Percentiles rank a stretch among this genome's conserved stretches.
These are phyloP conservation scores for Polytrichum commune DNA, from an alignment of 225 moss, liverwort and hornwort species.

Conservation along the genomic window DNA sequence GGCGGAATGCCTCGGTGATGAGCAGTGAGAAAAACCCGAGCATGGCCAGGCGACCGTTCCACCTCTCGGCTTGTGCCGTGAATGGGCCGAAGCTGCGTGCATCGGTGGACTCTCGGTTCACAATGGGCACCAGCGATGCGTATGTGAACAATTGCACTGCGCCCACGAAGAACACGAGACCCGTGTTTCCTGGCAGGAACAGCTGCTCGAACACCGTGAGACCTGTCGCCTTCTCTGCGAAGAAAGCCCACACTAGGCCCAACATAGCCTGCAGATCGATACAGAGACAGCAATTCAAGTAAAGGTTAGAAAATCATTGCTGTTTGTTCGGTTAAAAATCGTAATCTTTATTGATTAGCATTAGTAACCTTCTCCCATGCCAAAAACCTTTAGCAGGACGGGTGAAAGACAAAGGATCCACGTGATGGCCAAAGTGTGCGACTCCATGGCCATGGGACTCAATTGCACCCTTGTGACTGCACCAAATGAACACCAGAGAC, in stretches of 20 bases:
- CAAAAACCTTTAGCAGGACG: too few species aligned
- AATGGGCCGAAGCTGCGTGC: constrained; percentile 13
- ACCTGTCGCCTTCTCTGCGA: constrained; percentile 11
- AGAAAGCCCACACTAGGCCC: constrained; percentile 7
- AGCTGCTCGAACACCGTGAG: constrained; percentile 15
- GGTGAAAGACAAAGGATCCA: too few species aligned
- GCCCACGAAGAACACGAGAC: constrained; percentile 13
- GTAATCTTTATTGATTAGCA: too few species aligned
- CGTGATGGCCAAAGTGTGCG: too few species aligned
- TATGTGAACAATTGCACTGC: constrained; percentile 16
- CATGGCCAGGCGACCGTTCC: constrained; percentile 20
- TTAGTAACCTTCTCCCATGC: too few species aligned
- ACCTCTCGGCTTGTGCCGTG: constrained; percentile 15
- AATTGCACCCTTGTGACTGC: too few species aligned
- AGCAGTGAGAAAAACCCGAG: constrained; percentile 22
- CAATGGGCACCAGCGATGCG: constrained; percentile 6
- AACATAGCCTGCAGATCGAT: constrained; percentile 12
- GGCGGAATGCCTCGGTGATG: constrained; percentile 29
- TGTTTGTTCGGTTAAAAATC: too few species aligned
- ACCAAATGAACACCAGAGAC: too few species aligned
- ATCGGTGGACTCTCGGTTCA: constrained; percentile 13
- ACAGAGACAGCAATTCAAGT: not conserved
- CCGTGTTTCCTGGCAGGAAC: constrained; percentile 9
- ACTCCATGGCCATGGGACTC: too few species aligned
- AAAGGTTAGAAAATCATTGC: too few species aligned